phyloP scores from a whole-genome alignment of 2,329 filamentous ascomycete species.

The Colletotrichum melonis region DNA sequence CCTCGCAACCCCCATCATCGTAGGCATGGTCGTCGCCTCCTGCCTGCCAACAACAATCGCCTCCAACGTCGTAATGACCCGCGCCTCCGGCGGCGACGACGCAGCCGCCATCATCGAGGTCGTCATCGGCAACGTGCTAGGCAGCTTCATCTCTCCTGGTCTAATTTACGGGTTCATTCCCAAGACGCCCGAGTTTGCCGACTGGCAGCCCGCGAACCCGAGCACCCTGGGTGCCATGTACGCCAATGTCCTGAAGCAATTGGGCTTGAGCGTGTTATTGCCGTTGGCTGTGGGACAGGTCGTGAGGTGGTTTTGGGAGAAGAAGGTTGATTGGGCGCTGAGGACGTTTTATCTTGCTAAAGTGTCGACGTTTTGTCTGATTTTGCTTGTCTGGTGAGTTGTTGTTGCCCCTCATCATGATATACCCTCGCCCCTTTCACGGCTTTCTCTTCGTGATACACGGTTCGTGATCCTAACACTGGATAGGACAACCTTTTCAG shows the following conservation, averaged over 20 bases:
- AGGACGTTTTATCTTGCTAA: slow-evolving; percentile 65
- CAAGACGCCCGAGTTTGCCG: slow-evolving; percentile 61
- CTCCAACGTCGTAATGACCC: slow-evolving; percentile 80
- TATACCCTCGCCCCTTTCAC: too few species aligned
- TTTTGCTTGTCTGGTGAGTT: slow-evolving; percentile 61
- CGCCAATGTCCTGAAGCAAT: slow-evolving; percentile 72
- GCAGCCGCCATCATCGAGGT: slow-evolving; percentile 75
- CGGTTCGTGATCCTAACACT: neutral
- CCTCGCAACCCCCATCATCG: slow-evolving; percentile 73
- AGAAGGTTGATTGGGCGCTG: slow-evolving; percentile 63
- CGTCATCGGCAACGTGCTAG: slow-evolving; percentile 75
- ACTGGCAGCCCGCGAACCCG: slow-evolving; percentile 64
- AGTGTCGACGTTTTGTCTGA: slow-evolving; percentile 58
- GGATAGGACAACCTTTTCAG: slow-evolving; percentile 74
- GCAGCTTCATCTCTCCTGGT: slow-evolving; percentile 74
- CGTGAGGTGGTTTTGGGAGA: slow-evolving; percentile 62
- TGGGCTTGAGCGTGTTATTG: slow-evolving; percentile 74
- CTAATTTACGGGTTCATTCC: slow-evolving; percentile 72
- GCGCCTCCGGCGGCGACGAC: slow-evolving; percentile 75
- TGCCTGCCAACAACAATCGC: slow-evolving; percentile 79
- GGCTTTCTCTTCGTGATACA: neutral
- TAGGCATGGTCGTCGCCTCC: slow-evolving; percentile 75
- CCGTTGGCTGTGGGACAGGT: slow-evolving; percentile 73
- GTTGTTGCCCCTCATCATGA: too few species aligned
- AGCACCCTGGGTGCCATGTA: slow-evolving; percentile 72